A percentile compares a stretch with the other conserved stretches of the same genome.
Conservation (phyloP, 2,329 filamentous ascomycete species). For the Botrytis fabae region DNA sequence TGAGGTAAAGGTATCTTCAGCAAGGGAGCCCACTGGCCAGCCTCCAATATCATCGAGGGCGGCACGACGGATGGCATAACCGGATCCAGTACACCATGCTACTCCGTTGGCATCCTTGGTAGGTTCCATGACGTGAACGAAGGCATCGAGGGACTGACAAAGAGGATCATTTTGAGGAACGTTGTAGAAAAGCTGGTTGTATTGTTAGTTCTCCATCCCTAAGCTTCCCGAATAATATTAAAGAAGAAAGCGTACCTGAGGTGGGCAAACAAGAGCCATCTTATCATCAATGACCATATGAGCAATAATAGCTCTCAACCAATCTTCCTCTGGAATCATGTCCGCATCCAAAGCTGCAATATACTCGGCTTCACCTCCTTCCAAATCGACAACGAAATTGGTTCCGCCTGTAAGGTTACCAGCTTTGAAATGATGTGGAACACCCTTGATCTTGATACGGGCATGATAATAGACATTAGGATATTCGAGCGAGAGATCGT, state of each 20-base stretch:
- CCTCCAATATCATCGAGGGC: slow-evolving; percentile 62
- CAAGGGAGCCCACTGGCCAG: slow-evolving; percentile 59
- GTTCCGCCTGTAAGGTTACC: slow-evolving; percentile 64
- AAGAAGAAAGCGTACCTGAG: slow-evolving; percentile 44
- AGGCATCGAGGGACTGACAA: slow-evolving; percentile 55
- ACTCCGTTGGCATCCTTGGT: slow-evolving; percentile 50
- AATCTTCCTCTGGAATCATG: slow-evolving; percentile 64
- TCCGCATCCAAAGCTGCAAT: slow-evolving; percentile 67
- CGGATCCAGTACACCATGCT: slow-evolving; percentile 66
- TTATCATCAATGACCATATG: slow-evolving; percentile 57
- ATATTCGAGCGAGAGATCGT: slow-evolving; percentile 37
- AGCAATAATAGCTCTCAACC: slow-evolving; percentile 60
- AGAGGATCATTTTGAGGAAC: slow-evolving; percentile 59
- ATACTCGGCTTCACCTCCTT: slow-evolving; percentile 51
- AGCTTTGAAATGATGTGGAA: slow-evolving; percentile 60
- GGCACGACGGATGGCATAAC: slow-evolving; percentile 58
- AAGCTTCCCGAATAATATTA: fast-evolving
- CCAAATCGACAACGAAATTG: slow-evolving; percentile 51
- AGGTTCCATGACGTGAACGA: slow-evolving; percentile 54
- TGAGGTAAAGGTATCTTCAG: slow-evolving; percentile 62
- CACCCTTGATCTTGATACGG: slow-evolving; percentile 32
- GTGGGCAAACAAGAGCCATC: slow-evolving; percentile 59
- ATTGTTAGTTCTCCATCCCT: slow-evolving; percentile 5
- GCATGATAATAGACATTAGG: slow-evolving; percentile 56
- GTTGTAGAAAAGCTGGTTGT: slow-evolving; percentile 57